Conservation (phyloP, 495 filamentous ascomycete species). For the Aspergillus cavernicola region DNA sequence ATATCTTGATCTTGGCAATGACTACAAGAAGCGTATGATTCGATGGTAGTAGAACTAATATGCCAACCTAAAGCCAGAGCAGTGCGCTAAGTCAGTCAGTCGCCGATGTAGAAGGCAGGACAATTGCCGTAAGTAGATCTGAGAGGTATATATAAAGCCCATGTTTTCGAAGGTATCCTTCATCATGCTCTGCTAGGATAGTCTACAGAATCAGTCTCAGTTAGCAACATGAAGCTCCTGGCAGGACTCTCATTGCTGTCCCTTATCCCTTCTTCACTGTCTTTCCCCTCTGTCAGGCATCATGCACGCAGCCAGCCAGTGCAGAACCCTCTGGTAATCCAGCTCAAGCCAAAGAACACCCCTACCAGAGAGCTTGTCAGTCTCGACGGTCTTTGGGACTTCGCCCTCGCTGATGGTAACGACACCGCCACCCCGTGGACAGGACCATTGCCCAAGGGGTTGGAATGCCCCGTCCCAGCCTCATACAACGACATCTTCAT, state of each 20-base stretch:
- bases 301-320: not conserved
- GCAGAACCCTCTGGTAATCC: not conserved
- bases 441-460: not conserved
- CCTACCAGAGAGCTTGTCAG: not conserved
- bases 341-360: not conserved
- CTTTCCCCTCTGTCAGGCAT: not conserved
- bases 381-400: constrained; percentile 1
- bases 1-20: too few relatives aligned
- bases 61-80: too few relatives aligned
- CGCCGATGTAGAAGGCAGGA: too few relatives aligned
- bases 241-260: not conserved
- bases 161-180: too few relatives aligned
- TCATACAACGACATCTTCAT: constrained; percentile 4
- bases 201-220: too few relatives aligned
- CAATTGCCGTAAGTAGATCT: too few relatives aligned
- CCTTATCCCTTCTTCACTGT: not conserved
- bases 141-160: too few relatives aligned
- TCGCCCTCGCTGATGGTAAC: not conserved
- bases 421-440: not conserved
- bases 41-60: too few relatives aligned
- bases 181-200: too few relatives aligned
- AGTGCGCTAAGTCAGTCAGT: too few relatives aligned
- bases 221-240: not conserved
- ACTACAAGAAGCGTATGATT: too few relatives aligned
- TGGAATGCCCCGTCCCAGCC: not conserved